Base-by-base conservation (phyloP, 2,329 filamentous ascomycete species). In the Aureobasidium sp. region DNA sequence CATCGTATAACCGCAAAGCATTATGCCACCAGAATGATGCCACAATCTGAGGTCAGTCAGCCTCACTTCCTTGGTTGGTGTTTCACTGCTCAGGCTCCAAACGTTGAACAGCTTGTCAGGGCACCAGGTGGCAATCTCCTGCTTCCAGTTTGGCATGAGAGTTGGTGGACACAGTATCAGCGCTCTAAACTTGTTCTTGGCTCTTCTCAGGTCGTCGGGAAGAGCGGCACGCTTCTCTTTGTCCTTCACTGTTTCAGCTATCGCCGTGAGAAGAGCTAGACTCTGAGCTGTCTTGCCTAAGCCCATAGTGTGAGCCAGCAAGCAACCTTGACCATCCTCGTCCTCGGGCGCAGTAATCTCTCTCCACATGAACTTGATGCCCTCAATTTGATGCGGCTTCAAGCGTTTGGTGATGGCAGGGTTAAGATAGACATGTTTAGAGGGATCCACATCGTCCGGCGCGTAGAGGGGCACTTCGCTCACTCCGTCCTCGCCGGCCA, bases 241-340 rank as follows among this genome's bases (percentile, higher is more conserved):
- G 92, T 82, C 0, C 72, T 34, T 0, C 88, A 92, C 24, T 72
- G 90, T 84, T 67, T 89, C 82, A 5, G 85, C 80, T 64, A 96
- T 83, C 0, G 89, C 86, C 17, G 89, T 82, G 6, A 97, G 81
- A n/a, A 96, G 77, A 0, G 90, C 89, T 63, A 96, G 90, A 6
- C 80, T 81, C 76, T 96, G 92, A 87, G 96, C 91, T 0, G 92
- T 95, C 76, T 96, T 97, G 17, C 92, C 92, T 2, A 96, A 76
- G 1, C 92, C 92, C 92, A 96, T 96, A 0, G 89, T 90, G 72
- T 96, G 92, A 6, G 92, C 89, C 24, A 96, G 79, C 13, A 96
- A 80, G 70, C 90, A 95, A 2, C 92, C 92, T 72, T 92, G 86
- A 20, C 80, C 76, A 1, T 77, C 71, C 61, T 86, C 82, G 5